Evolutionary conservation across 1,284 basidiomycete genomes (phyloP).

Genomic region (Malassezia pachydermatis): DNA sequence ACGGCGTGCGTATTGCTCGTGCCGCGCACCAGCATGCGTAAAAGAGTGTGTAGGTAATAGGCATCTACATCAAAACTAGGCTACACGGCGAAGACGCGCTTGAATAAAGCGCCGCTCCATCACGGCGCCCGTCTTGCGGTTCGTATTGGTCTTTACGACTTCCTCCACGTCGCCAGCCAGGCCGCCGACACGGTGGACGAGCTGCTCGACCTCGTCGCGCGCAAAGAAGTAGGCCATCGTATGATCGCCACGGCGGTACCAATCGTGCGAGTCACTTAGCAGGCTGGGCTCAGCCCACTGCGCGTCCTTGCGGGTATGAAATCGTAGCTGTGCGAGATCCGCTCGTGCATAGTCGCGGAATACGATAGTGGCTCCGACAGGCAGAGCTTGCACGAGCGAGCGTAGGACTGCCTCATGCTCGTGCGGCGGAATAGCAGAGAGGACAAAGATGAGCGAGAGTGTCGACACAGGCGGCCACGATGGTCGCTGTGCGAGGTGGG

Average conservation of each 20-base stretch:
- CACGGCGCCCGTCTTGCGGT: slow-evolving; percentile 26
- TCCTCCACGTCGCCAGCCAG: slow-evolving; percentile 28
- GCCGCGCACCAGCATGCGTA: not conserved
- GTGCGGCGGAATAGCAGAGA: slow-evolving; percentile 47
- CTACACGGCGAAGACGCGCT: slow-evolving; percentile 12
- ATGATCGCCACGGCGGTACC: slow-evolving; percentile 47
- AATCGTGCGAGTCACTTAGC: slow-evolving; percentile 27
- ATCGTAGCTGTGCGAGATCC: slow-evolving; percentile 48
- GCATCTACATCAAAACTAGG: too few relatives aligned
- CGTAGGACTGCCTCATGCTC: slow-evolving; percentile 29
- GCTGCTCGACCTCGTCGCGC: slow-evolving; percentile 26
- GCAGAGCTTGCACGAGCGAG: slow-evolving; percentile 20
- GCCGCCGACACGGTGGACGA: slow-evolving; percentile 18
- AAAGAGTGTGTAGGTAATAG: not conserved
- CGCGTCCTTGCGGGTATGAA: slow-evolving; percentile 41
- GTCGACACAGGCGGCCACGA: slow-evolving; percentile 24
- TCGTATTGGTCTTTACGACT: slow-evolving; percentile 26
- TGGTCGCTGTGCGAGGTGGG: not conserved
- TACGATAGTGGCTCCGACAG: slow-evolving; percentile 32
- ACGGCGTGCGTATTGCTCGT: slow-evolving; percentile 6
- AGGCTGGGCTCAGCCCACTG: slow-evolving; percentile 44
- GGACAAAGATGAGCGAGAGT: slow-evolving; percentile 46
- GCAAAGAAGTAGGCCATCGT: slow-evolving; percentile 49
- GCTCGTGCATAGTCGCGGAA: slow-evolving; percentile 49
- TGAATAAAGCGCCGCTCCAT: slow-evolving; percentile 23